Evolutionary conservation across 768 basidiomycete species (phyloP), one percentile per base, ranked within the genome.

Genomic region (Serpula lacrymans): DNA sequence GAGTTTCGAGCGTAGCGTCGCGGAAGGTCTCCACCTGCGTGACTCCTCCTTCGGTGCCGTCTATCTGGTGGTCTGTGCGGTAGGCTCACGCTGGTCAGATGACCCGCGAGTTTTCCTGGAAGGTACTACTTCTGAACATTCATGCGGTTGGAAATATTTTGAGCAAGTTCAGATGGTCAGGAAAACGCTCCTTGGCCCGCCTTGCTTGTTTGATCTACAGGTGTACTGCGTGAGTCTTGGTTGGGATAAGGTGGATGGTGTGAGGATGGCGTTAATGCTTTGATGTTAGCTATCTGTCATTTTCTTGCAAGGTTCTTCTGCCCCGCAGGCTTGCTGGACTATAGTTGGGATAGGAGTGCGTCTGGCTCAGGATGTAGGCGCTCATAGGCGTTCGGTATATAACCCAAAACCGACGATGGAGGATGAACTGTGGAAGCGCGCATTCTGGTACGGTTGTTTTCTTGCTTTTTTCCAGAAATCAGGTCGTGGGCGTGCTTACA

Each of bases 361-460:
- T 3, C 65, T 82, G 35, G 77, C 80, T 1, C 80, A 88, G 54
- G 88, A 92, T 47, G 76, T 88, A 27, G 80, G 89, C 21, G 82
- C 78, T 1, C 89, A 91, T 58, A 68, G 79, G 23, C 67, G 69
- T 5, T 66, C 58, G 45, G 60, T 68, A 13, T 63, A 72, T 21
- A 65, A 62, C 38, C 47, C 54, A 10, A 45, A 55, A 20, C 69
- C 69, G 9, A 71, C 64, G 9, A 60, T 67, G 5, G 82, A 88
- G 47, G 74, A 82, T 40, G 87, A 91, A 55, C 67, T 84, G 16
- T 86, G 84, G 78, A 86, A 85, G 54, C 74, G 82, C 17, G 77
- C 74, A 6, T 82, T 82, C 50, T 83, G 80, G 78, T 75, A 51
- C 11, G 60, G 33, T 21, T 4, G 30, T 29, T 24, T 22, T 29